phyloP scores from a whole-genome alignment of 2,329 filamentous ascomycete genomes.

The Epichloe brachyelytri region DNA sequence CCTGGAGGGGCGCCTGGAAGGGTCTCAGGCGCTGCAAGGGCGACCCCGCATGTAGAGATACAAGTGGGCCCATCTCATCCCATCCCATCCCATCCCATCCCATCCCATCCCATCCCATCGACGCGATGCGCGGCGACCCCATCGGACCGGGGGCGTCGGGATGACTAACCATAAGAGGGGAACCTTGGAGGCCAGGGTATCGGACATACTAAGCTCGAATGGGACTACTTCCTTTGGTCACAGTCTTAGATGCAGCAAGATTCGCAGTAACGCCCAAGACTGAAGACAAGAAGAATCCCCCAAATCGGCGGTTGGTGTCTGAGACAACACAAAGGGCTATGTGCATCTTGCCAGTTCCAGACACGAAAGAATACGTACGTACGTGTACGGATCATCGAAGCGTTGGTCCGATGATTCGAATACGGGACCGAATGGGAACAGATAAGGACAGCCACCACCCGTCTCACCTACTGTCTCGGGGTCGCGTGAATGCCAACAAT shows the following conservation, averaged over 20 bases:
- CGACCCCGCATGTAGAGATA: background rate
- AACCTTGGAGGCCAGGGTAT: slow-evolving; percentile 7
- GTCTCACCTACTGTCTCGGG: background rate
- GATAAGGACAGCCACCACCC: background rate
- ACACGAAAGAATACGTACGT: background rate
- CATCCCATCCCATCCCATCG: background rate
- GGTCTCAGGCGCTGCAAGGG: background rate
- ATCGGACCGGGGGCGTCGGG: background rate
- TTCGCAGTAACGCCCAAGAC: background rate
- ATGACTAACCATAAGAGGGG: background rate
- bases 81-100: background rate
- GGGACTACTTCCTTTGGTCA: background rate
- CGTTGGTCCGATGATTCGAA: background rate
- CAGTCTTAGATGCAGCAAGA: too few species aligned
- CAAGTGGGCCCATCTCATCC: background rate
- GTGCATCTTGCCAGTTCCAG: background rate
- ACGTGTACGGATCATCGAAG: too few species aligned
- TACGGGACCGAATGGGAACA: background rate
- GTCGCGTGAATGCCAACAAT: background rate
- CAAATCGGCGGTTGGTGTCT: background rate
- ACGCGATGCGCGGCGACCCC: slow-evolving; percentile 9
- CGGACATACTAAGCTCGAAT: slow-evolving; percentile 9
- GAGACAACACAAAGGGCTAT: background rate
- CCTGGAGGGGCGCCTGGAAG: background rate
- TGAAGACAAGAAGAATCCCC: background rate